Evolutionary conservation across 106 monocot genomes (phyloP).

Genomic region (Cymbidium sinense): DNA sequence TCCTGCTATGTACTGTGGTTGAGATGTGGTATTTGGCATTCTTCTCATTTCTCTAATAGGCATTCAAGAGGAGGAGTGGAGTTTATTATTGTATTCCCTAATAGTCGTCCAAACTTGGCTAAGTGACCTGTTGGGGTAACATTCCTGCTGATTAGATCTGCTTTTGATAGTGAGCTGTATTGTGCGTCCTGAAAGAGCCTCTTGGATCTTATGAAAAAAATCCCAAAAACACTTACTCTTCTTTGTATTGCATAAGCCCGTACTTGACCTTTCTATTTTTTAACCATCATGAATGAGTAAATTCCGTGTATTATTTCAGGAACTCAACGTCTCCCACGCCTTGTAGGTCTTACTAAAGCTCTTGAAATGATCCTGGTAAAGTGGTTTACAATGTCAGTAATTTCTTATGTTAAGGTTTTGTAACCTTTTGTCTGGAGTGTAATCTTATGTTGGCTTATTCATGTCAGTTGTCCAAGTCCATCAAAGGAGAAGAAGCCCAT

Average conservation of each 20-base stretch:
- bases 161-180: neutral
- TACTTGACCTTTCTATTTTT: neutral
- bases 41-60: neutral
- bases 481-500: constrained; percentile 77
- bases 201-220: neutral
- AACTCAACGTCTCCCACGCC: constrained; percentile 88
- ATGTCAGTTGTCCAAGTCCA: constrained; percentile 67
- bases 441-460: neutral
- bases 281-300: neutral
- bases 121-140: neutral
- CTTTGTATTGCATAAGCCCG: neutral
- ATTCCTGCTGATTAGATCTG: neutral
- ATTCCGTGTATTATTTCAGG: constrained; percentile 35
- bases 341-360: constrained; percentile 80
- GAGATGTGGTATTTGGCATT: neutral
- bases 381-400: neutral
- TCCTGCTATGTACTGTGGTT: neutral
- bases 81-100: neutral
- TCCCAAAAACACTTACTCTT: neutral
- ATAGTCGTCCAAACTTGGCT: neutral
- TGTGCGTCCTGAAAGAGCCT: neutral
- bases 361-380: constrained; percentile 94
- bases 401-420: neutral
- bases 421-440: neutral
- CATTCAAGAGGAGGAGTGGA: neutral